Conservation (phyloP, 2,329 filamentous ascomycete species). For the Tolypocladium tundrense region DNA sequence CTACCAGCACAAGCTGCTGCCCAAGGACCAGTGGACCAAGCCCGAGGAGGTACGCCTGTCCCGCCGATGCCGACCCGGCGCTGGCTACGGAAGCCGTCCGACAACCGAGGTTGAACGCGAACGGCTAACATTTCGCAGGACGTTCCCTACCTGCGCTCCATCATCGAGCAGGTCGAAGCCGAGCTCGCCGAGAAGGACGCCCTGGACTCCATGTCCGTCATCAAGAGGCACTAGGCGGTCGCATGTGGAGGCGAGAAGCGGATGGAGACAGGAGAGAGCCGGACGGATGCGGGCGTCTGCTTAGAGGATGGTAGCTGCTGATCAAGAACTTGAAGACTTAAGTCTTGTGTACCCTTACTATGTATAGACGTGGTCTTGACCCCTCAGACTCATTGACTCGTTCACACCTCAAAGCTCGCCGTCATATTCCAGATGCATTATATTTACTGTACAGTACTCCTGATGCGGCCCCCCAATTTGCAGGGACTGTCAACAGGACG, state of each 20-base stretch:
- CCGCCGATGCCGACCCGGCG: neutral
- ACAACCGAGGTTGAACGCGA: neutral
- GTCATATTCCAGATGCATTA: constrained; percentile 5
- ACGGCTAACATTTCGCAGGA: constrained; percentile 26
- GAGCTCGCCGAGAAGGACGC: constrained; percentile 40
- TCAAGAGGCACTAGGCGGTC: constrained; percentile 35
- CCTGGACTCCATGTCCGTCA: constrained; percentile 38
- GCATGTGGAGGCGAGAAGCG: neutral
- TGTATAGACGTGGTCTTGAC: constrained; percentile 6
- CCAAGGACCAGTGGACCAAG: constrained; percentile 52
- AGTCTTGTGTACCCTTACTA: constrained; percentile 7
- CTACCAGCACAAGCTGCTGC: constrained; percentile 53
- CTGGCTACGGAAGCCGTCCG: neutral
- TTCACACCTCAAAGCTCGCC: constrained; percentile 2
- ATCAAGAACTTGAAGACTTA: constrained; percentile 4
- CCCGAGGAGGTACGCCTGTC: constrained; percentile 32
- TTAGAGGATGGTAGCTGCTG: neutral
- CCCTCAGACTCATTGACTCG: constrained; percentile 6
- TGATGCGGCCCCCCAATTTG: neutral
- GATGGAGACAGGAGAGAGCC: neutral
- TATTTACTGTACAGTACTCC: constrained; percentile 5
- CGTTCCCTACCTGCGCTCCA: constrained; percentile 40
- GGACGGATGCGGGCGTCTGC: neutral
- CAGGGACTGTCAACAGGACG: neutral
- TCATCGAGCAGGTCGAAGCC: constrained; percentile 41